Evolutionary conservation across 2,329 filamentous ascomycete species (phyloP).

Genomic region (Phialophora chinensis): DNA sequence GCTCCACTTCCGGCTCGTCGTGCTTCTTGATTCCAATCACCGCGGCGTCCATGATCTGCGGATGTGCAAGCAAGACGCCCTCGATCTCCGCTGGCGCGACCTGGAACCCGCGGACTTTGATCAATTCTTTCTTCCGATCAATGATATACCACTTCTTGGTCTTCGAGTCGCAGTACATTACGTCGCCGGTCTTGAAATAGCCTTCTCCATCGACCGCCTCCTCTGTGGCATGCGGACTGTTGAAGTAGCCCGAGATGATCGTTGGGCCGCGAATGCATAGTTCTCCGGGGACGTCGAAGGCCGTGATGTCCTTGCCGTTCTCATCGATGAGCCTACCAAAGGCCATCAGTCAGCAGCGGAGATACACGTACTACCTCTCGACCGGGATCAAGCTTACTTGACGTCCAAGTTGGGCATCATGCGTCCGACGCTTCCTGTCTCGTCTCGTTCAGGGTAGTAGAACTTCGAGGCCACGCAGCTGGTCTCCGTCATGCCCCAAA

Average conservation of each 20-base stretch:
- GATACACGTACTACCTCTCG: background rate
- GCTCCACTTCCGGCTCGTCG: constrained; percentile 38
- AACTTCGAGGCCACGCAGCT: constrained; percentile 33
- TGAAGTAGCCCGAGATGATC: constrained; percentile 48
- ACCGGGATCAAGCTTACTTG: constrained; percentile 22
- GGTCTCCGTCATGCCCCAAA: constrained; percentile 64
- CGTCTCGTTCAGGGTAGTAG: constrained; percentile 27
- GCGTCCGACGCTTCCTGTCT: constrained; percentile 32
- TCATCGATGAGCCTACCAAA: constrained; percentile 58
- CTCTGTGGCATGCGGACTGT: constrained; percentile 44
- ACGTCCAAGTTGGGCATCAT: constrained; percentile 32
- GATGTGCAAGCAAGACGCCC: constrained; percentile 51
- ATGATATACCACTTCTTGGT: constrained; percentile 63
- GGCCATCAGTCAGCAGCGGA: background rate
- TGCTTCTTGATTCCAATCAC: constrained; percentile 54
- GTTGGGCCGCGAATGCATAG: constrained; percentile 51
- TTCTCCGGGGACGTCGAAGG: constrained; percentile 56
- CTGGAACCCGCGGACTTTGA: constrained; percentile 48
- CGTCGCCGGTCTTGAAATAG: constrained; percentile 64
- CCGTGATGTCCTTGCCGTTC: constrained; percentile 60
- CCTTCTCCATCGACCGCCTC: constrained; percentile 52
- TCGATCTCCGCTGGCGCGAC: constrained; percentile 57
- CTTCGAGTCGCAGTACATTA: constrained; percentile 68
- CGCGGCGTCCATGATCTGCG: constrained; percentile 53
- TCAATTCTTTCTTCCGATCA: constrained; percentile 59